Evolutionary conservation across 2,329 filamentous ascomycete species (phyloP).

Genomic region (Penicillium sp.): DNA sequence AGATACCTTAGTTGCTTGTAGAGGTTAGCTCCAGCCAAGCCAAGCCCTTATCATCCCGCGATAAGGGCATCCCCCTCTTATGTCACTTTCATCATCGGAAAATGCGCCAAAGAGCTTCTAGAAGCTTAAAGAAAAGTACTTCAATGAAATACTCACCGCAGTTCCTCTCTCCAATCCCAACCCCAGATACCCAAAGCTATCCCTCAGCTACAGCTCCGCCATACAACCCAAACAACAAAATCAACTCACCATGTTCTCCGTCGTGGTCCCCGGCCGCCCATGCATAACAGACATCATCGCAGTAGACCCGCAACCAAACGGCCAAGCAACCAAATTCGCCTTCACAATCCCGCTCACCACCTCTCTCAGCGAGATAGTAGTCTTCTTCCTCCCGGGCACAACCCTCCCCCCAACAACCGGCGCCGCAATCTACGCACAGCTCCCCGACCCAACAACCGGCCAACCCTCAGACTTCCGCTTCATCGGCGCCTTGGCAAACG

Average conservation of each 20-base stretch:
- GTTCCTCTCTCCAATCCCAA: not conserved
- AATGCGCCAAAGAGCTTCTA: slow-evolving; percentile 9
- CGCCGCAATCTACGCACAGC: slow-evolving; percentile 83
- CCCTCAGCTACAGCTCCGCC: not conserved
- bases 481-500: slow-evolving; percentile 81
- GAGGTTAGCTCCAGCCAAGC: not conserved
- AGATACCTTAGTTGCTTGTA: too few species aligned
- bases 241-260: slow-evolving; percentile 52
- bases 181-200: not conserved
- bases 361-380: slow-evolving; percentile 68
- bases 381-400: slow-evolving; percentile 80
- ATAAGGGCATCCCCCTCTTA: slow-evolving; percentile 26
- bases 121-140: not conserved
- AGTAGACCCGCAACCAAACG: slow-evolving; percentile 50
- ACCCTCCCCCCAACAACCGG: slow-evolving; percentile 70
- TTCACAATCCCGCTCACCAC: slow-evolving; percentile 63
- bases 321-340: slow-evolving; percentile 60
- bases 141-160: not conserved
- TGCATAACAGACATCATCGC: slow-evolving; percentile 54
- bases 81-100: slow-evolving; percentile 23
- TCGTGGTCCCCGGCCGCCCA: slow-evolving; percentile 59
- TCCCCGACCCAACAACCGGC: slow-evolving; percentile 48
- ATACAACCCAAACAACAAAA: not conserved
- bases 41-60: slow-evolving; percentile 26
- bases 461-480: slow-evolving; percentile 65